Evolutionary conservation across 129 eudicot genomes (phyloP).

Genomic region (Saussurea involucrata): DNA sequence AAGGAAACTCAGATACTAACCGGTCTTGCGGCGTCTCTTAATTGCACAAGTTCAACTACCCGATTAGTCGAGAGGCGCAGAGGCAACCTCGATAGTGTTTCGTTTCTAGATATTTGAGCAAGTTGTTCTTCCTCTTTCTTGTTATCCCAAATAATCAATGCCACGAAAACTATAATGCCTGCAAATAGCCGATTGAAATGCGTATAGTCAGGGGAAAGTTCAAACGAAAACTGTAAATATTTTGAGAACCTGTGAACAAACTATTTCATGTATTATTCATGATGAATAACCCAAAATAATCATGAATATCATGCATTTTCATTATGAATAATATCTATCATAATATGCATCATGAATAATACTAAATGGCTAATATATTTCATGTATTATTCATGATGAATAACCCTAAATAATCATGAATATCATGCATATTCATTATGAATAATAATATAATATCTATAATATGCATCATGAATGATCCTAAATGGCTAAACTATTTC

Average conservation of each 20-base stretch:
- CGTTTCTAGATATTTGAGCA: slow-evolving; percentile 84
- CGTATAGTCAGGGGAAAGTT: not conserved
- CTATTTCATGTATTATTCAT: not conserved
- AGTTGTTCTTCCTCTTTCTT: slow-evolving; percentile 98
- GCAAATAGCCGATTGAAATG: slow-evolving; percentile 44
- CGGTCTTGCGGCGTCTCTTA: slow-evolving; percentile 89
- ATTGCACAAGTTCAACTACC: slow-evolving; percentile 94
- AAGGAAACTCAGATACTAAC: slow-evolving; percentile 49
- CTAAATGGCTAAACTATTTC: not conserved
- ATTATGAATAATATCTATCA: not conserved
- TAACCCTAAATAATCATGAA: too few species aligned
- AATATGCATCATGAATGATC: not conserved
- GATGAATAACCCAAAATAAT: not conserved
- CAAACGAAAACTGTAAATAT: not conserved
- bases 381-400: not conserved
- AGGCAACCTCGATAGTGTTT: slow-evolving; percentile 91
- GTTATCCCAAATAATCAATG: slow-evolving; percentile 85
- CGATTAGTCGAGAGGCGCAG: slow-evolving; percentile 92
- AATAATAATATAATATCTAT: too few species aligned
- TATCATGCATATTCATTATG: too few species aligned
- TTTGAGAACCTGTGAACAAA: not conserved
- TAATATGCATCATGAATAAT: not conserved
- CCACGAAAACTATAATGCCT: slow-evolving; percentile 88
- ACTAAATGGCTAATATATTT: not conserved
- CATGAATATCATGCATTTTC: not conserved